Conservation (phyloP, 2,329 filamentous ascomycete species). For the Berkeleyomyces basicola region DNA sequence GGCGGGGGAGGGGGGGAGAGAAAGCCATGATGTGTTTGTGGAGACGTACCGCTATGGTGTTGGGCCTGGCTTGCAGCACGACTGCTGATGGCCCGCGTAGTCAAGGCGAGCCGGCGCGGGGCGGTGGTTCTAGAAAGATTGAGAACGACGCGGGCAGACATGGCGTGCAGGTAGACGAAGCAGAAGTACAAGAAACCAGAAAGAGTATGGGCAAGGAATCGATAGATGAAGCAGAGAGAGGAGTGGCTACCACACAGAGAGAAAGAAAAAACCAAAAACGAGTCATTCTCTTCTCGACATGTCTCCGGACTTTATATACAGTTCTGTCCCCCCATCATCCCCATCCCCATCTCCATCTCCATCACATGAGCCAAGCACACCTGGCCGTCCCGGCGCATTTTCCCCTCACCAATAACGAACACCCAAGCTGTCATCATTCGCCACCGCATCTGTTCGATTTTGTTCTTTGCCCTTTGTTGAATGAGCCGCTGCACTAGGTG, state of each 20-base stretch:
- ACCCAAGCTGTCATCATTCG: too few relatives aligned
- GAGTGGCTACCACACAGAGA: not conserved
- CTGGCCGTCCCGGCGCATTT: too few relatives aligned
- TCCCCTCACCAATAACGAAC: too few relatives aligned
- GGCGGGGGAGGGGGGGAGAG: not conserved
- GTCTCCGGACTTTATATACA: too few relatives aligned
- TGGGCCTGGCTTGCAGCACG: not conserved
- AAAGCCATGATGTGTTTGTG: not conserved
- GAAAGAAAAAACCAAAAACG: not conserved
- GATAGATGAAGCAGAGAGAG: not conserved
- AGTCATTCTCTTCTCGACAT: too few relatives aligned
- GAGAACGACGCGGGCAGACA: not conserved
- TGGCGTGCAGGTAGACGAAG: not conserved
- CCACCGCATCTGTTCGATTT: too few relatives aligned
- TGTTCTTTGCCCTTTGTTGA: too few relatives aligned
- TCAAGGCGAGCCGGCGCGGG: not conserved
- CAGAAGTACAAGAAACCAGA: not conserved
- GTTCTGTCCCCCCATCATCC: too few relatives aligned
- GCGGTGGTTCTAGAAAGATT: not conserved
- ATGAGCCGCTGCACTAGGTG: too few relatives aligned
- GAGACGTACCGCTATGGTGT: not conserved
- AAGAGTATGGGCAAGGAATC: not conserved
- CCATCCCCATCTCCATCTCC: too few relatives aligned
- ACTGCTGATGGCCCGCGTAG: not conserved
- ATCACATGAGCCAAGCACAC: too few relatives aligned